Percentiles rank a stretch among this genome's conserved stretches.
Conservation (phyloP, 495 filamentous ascomycete species). For the Neurospora sublineolata region DNA sequence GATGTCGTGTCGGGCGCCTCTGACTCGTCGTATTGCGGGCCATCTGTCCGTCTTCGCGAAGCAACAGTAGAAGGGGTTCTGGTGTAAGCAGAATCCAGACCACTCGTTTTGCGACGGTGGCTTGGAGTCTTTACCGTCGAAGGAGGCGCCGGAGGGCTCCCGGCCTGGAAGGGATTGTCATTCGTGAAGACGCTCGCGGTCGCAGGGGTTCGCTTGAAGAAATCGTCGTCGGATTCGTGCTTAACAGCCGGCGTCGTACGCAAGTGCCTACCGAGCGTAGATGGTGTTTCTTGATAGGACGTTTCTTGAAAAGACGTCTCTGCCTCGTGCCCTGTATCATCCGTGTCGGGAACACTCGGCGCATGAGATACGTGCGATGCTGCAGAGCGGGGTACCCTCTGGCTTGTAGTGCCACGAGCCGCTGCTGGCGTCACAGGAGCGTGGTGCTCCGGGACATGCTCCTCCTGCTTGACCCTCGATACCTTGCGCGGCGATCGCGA, state of each 20-base stretch:
- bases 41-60: slow-evolving; percentile 25
- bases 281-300: slow-evolving; percentile 11
- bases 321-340: slow-evolving; percentile 34
- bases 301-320: neutral
- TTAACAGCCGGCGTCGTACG: slow-evolving; percentile 34
- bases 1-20: slow-evolving; percentile 15
- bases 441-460: slow-evolving; percentile 33
- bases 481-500: slow-evolving; percentile 38
- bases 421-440: slow-evolving; percentile 22
- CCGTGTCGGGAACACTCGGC: slow-evolving; percentile 35
- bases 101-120: slow-evolving; percentile 28
- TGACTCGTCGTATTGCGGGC: slow-evolving; percentile 11
- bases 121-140: slow-evolving; percentile 27
- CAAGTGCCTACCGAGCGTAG: slow-evolving; percentile 15
- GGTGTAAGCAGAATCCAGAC: slow-evolving; percentile 10
- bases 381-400: slow-evolving; percentile 38
- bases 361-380: slow-evolving; percentile 26
- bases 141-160: slow-evolving; percentile 33
- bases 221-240: slow-evolving; percentile 28
- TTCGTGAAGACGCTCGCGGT: slow-evolving; percentile 58
- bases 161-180: slow-evolving; percentile 95
- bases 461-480: slow-evolving; percentile 32
- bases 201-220: slow-evolving; percentile 33
- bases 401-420: slow-evolving; percentile 33
- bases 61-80: slow-evolving; percentile 18